Evolutionary conservation across 139 green algal species (phyloP).

Genomic region (Astrephomene gubernaculifera): DNA sequence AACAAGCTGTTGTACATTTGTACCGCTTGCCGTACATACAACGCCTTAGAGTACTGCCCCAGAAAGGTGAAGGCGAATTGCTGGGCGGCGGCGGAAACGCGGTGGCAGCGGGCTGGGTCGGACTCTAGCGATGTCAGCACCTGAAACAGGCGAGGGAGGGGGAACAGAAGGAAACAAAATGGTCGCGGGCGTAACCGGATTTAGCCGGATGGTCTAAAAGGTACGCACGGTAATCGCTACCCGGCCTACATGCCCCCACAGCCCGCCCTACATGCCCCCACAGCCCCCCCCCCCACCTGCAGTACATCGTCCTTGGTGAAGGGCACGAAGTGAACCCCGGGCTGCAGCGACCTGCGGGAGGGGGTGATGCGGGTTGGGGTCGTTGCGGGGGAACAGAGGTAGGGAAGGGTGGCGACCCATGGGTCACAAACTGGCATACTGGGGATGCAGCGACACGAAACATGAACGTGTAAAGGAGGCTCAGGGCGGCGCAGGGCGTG

Average conservation of each 20-base stretch:
- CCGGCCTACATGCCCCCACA: background rate
- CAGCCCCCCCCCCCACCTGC: background rate
- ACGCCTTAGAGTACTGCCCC: slow-evolving; percentile 12
- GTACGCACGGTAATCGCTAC: background rate
- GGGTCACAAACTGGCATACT: background rate
- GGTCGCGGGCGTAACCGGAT: background rate
- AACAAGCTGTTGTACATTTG: slow-evolving; percentile 18
- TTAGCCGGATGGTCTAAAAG: background rate
- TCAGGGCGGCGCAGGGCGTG: too few relatives aligned
- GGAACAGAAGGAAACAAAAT: background rate
- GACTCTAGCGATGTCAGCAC: slow-evolving; percentile 7
- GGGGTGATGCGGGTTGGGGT: background rate
- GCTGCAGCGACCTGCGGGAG: slow-evolving; percentile 27
- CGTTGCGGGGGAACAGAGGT: background rate
- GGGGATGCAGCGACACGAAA: background rate
- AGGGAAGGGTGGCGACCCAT: background rate
- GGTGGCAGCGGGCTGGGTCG: background rate
- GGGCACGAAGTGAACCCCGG: slow-evolving; percentile 33
- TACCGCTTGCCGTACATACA: slow-evolving; percentile 30
- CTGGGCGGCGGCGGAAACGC: background rate
- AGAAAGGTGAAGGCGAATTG: slow-evolving; percentile 39
- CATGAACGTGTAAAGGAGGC: background rate
- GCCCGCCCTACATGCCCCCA: background rate
- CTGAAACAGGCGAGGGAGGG: background rate
- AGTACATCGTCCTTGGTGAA: slow-evolving; percentile 41